Evolutionary conservation across 2,329 filamentous ascomycete genomes (phyloP).

Genomic region (Stachybotrys echinatus): DNA sequence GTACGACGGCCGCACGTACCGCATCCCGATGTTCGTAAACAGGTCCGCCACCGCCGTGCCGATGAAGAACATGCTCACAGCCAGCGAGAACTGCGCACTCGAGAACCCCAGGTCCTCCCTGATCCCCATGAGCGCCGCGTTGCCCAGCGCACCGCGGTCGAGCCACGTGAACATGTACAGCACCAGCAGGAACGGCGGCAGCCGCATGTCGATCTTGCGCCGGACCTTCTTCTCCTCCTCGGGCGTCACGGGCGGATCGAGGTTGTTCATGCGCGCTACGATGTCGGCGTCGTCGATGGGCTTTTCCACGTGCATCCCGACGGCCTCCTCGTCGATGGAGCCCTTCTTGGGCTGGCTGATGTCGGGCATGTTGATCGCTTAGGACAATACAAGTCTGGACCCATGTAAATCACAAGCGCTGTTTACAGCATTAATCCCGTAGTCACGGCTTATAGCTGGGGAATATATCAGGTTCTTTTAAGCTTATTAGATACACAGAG

Average conservation of each 20-base stretch:
- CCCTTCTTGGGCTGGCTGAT: constrained; percentile 7
- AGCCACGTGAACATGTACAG: constrained; percentile 9
- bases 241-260: constrained; percentile 7
- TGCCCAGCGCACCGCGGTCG: constrained; percentile 7
- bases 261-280: constrained; percentile 7
- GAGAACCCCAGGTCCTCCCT: constrained; percentile 11
- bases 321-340: constrained; percentile 5
- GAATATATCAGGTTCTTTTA: too few relatives aligned
- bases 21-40: not conserved
- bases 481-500: too few relatives aligned
- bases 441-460: too few relatives aligned
- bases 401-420: not conserved
- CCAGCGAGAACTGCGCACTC: constrained; percentile 12
- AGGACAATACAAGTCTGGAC: not conserved
- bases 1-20: not conserved
- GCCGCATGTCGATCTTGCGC: constrained; percentile 11
- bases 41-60: not conserved
- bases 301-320: constrained; percentile 3
- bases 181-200: constrained; percentile 6
- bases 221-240: constrained; percentile 9
- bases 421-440: not conserved
- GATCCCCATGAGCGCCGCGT: constrained; percentile 15
- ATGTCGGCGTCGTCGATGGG: not conserved
- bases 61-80: constrained; percentile 17
- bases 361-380: not conserved